These are phyloP conservation scores for Akanthomyces lecanii DNA, from an alignment of 2,329 filamentous ascomycete species.

Conservation along the genomic window DNA sequence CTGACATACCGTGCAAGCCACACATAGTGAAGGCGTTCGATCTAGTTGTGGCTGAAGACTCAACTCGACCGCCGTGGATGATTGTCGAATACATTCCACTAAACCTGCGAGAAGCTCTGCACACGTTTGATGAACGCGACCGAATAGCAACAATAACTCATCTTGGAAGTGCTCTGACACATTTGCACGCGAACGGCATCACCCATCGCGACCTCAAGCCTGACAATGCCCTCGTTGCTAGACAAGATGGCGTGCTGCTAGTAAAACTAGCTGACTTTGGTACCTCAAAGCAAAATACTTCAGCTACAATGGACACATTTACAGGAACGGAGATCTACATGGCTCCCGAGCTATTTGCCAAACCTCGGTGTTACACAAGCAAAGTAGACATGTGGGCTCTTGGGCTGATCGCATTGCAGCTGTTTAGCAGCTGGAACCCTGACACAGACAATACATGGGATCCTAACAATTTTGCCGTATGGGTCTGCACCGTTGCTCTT, in stretches of 20 bases:
- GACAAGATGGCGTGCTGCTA: not conserved
- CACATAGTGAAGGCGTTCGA: conserved; percentile 16
- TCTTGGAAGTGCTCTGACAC: conserved; percentile 8
- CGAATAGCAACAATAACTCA: conserved; percentile 8
- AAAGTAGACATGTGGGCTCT: conserved; percentile 17
- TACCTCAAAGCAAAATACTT: conserved; percentile 10
- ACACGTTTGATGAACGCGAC: not conserved
- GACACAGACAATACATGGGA: not conserved
- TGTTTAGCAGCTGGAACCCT: conserved; percentile 15
- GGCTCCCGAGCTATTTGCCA: conserved; percentile 15
- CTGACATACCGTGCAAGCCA: conserved; percentile 1
- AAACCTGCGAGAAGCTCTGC: conserved; percentile 11
- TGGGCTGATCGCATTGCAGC: conserved; percentile 10
- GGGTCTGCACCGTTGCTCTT: conserved; percentile 1
- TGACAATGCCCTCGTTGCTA: conserved; percentile 9
- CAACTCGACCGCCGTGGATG: conserved; percentile 16
- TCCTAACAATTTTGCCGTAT: not conserved
- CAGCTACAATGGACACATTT: conserved; percentile 13
- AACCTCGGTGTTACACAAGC: conserved; percentile 10
- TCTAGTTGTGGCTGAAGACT: conserved; percentile 15
- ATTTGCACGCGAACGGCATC: conserved; percentile 12
- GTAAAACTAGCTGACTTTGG: conserved; percentile 15
- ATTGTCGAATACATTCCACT: conserved; percentile 17
- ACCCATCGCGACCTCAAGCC: conserved; percentile 4
- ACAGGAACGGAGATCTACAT: conserved; percentile 17